Evolutionary conservation across 352 stramenopile species (phyloP).

Genomic region (Phytophthora megakarya): DNA sequence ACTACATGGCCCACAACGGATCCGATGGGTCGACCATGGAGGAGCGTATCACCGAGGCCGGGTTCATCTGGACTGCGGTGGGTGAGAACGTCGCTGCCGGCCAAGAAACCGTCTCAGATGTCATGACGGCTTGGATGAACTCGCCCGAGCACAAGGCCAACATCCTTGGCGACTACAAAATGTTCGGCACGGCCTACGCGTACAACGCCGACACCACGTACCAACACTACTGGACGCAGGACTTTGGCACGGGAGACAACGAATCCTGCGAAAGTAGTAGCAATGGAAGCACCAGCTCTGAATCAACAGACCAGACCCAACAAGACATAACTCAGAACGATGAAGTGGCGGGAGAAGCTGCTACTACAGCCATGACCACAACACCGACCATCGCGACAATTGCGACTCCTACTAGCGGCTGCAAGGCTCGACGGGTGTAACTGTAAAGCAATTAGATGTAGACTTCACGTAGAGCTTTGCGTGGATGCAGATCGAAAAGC

Average conservation of each 20-base stretch:
- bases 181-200: constrained; percentile 33
- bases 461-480: too few species aligned
- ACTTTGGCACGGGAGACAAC: constrained; percentile 40
- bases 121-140: constrained; percentile 62
- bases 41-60: constrained; percentile 43
- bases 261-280: constrained; percentile 31
- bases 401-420: constrained; percentile 20
- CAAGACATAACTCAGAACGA: not conserved
- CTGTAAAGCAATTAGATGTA: not conserved
- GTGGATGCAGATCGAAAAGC: too few species aligned
- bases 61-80: constrained; percentile 51
- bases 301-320: constrained; percentile 23
- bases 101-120: constrained; percentile 40
- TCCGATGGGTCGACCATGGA: constrained; percentile 45
- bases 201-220: constrained; percentile 36
- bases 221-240: constrained; percentile 58
- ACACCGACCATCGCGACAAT: constrained; percentile 9
- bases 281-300: constrained; percentile 29
- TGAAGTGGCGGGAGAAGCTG: constrained; percentile 25
- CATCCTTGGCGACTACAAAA: constrained; percentile 41
- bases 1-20: constrained; percentile 56
- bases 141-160: constrained; percentile 51
- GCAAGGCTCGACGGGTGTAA: constrained; percentile 30
- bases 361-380: constrained; percentile 20
- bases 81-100: constrained; percentile 58